Percentiles rank a stretch among this genome's conserved stretches.
These are phyloP conservation scores for Colletotrichum liaoningense DNA, from an alignment of 2,329 filamentous ascomycete genomes.

Conservation along the genomic window DNA sequence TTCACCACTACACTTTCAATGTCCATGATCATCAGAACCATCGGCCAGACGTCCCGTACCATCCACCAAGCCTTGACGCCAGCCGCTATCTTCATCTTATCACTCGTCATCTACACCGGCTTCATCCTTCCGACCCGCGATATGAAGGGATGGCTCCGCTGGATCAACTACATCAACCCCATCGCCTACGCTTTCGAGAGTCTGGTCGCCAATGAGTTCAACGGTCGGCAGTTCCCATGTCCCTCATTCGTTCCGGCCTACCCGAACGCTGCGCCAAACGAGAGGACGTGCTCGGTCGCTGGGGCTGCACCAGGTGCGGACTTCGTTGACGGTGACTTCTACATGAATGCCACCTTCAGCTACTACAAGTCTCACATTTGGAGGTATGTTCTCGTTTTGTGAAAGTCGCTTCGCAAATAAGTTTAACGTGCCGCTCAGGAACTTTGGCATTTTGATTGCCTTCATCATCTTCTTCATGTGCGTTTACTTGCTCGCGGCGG, in stretches of 20 bases:
- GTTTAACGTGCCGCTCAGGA: slow-evolving; percentile 60
- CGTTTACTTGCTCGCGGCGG: slow-evolving; percentile 61
- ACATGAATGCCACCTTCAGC: slow-evolving; percentile 53
- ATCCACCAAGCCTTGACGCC: slow-evolving; percentile 64
- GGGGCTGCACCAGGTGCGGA: slow-evolving; percentile 56
- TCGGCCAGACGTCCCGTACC: slow-evolving; percentile 61
- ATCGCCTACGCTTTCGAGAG: slow-evolving; percentile 72
- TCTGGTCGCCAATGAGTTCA: slow-evolving; percentile 73
- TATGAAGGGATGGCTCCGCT: slow-evolving; percentile 57
- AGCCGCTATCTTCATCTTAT: slow-evolving; percentile 62
- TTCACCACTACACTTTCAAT: slow-evolving; percentile 61
- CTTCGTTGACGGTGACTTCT: slow-evolving; percentile 57
- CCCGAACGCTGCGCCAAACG: slow-evolving; percentile 25
- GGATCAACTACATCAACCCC: slow-evolving; percentile 67
- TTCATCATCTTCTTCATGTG: slow-evolving; percentile 60
- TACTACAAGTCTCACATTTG: slow-evolving; percentile 59
- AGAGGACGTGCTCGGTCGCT: slow-evolving; percentile 55
- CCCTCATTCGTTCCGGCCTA: slow-evolving; percentile 39
- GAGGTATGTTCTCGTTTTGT: slow-evolving; percentile 40
- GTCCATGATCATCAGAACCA: slow-evolving; percentile 62
- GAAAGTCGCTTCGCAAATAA: neutral
- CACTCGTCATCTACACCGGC: slow-evolving; percentile 66
- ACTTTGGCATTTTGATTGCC: slow-evolving; percentile 65
- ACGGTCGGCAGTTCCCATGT: slow-evolving; percentile 57
- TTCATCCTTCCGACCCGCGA: slow-evolving; percentile 57